Conservation (phyloP, 2,329 filamentous ascomycete species). For the Aspergillus hortae region DNA sequence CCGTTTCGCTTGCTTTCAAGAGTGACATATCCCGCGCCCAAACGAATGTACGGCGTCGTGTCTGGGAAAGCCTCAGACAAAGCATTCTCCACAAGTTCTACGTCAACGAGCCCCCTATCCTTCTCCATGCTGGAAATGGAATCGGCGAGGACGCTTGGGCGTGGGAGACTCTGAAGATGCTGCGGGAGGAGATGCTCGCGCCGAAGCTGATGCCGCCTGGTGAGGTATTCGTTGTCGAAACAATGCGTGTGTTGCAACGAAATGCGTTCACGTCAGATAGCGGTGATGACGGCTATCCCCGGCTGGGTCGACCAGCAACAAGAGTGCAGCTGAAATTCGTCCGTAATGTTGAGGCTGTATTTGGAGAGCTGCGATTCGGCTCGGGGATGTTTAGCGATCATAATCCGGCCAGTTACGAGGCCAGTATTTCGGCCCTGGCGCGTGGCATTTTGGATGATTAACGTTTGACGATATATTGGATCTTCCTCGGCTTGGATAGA, state of each 20-base stretch:
- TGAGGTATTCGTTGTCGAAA: slow-evolving; percentile 71
- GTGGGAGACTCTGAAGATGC: slow-evolving; percentile 61
- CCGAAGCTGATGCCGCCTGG: slow-evolving; percentile 70
- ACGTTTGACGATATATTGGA: slow-evolving; percentile 7
- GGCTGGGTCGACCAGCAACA: slow-evolving; percentile 62
- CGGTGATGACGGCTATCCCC: slow-evolving; percentile 40
- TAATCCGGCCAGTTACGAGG: slow-evolving; percentile 70
- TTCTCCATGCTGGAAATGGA: slow-evolving; percentile 45
- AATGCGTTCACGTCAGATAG: slow-evolving; percentile 57
- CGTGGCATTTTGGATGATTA: slow-evolving; percentile 43
- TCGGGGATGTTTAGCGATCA: slow-evolving; percentile 73
- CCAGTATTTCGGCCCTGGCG: slow-evolving; percentile 60
- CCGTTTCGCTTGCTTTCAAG: slow-evolving; percentile 69
- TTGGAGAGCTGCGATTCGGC: slow-evolving; percentile 68
- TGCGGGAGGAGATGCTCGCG: slow-evolving; percentile 66
- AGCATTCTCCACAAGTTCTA: slow-evolving; percentile 62
- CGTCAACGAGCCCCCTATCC: slow-evolving; percentile 43
- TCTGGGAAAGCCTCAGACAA: slow-evolving; percentile 64
- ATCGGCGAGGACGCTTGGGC: slow-evolving; percentile 67
- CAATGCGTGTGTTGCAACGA: slow-evolving; percentile 62
- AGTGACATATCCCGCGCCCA: slow-evolving; percentile 66
- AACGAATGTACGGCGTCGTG: slow-evolving; percentile 61
- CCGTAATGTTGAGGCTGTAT: slow-evolving; percentile 65
- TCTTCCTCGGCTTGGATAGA: neutral
- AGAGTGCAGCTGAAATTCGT: slow-evolving; percentile 69